Percentiles rank a stretch among this genome's conserved stretches.
Evolutionary conservation across 2,329 filamentous ascomycete genomes (phyloP).

Genomic region (Sporothrix schenckii): DNA sequence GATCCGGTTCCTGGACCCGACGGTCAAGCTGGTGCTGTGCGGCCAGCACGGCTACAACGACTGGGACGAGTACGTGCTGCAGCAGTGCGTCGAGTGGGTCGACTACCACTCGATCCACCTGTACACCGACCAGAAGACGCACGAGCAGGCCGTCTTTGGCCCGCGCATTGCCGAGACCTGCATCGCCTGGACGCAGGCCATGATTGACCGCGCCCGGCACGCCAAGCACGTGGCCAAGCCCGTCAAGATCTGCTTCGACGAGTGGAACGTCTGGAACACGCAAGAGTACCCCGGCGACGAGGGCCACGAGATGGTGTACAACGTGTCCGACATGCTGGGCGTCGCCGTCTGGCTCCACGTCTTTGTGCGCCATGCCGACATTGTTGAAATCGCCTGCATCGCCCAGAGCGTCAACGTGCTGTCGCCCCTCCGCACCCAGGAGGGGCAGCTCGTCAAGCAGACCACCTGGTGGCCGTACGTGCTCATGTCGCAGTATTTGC

Average conservation of each 20-base stretch:
- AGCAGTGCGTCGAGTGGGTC: constrained; percentile 65
- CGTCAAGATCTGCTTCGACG: constrained; percentile 74
- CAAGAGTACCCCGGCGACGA: constrained; percentile 68
- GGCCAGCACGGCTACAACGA: constrained; percentile 69
- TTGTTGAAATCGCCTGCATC: constrained; percentile 78
- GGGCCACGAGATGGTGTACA: constrained; percentile 75
- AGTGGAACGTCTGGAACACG: constrained; percentile 85
- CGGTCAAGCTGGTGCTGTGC: constrained; percentile 69
- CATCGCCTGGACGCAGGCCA: constrained; percentile 21
- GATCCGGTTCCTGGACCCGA: constrained; percentile 71
- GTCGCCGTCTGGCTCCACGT: constrained; percentile 76
- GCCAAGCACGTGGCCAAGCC: background rate
- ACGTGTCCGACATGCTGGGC: constrained; percentile 73
- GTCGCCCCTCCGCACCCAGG: constrained; percentile 72
- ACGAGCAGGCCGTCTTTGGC: constrained; percentile 23
- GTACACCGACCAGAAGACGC: constrained; percentile 60
- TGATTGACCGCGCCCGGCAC: constrained; percentile 5
- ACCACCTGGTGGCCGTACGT: constrained; percentile 75
- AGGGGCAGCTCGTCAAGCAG: constrained; percentile 61
- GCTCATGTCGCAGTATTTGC: constrained; percentile 72
- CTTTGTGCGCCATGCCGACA: constrained; percentile 70
- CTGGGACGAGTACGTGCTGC: constrained; percentile 75
- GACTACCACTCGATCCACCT: constrained; percentile 83
- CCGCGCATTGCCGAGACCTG: constrained; percentile 18
- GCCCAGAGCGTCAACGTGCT: constrained; percentile 81